Conservation (phyloP, 2,329 filamentous ascomycete genomes). For the Epichloe scottii region DNA sequence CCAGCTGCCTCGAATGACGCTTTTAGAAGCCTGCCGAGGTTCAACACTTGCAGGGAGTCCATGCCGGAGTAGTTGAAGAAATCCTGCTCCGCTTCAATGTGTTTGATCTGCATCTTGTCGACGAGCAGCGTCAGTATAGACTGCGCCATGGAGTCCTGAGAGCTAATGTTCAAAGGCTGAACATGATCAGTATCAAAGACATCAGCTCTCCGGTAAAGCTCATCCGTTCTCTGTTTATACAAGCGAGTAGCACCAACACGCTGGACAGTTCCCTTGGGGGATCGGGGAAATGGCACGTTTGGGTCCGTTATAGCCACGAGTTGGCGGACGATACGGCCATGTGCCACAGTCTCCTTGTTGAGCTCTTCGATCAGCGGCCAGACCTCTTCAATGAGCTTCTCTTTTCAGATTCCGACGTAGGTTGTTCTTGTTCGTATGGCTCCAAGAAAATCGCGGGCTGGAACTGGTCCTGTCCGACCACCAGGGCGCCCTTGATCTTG, state of each 20-base stretch:
- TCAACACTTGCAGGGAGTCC: constrained; percentile 27
- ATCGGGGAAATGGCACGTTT: constrained; percentile 28
- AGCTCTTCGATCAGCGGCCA: constrained; percentile 31
- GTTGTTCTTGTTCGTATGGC: constrained; percentile 16
- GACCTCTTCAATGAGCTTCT: constrained; percentile 26
- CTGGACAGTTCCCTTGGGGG: constrained; percentile 34
- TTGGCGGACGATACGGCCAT: constrained; percentile 31
- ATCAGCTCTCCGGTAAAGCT: constrained; percentile 22
- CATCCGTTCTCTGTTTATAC: constrained; percentile 31
- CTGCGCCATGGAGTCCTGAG: constrained; percentile 10
- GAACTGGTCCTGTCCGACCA: constrained; percentile 32
- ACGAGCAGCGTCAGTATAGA: constrained; percentile 13
- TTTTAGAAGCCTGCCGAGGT: constrained; percentile 9
- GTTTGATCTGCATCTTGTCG: constrained; percentile 7
- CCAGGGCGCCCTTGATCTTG: constrained; percentile 16
- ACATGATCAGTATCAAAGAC: background rate
- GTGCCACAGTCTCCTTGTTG: constrained; percentile 31
- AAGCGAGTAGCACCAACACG: constrained; percentile 24
- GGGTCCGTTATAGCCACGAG: constrained; percentile 27
- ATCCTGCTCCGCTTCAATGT: constrained; percentile 17
- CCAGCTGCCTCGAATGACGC: constrained; percentile 11
- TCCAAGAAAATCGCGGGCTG: constrained; percentile 37
- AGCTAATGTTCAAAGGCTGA: constrained; percentile 10
- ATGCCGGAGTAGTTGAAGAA: constrained; percentile 25
- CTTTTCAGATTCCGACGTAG: constrained; percentile 12